Base-by-base conservation (phyloP, 116 monocot species). In the Papilionanthe hybrid region DNA sequence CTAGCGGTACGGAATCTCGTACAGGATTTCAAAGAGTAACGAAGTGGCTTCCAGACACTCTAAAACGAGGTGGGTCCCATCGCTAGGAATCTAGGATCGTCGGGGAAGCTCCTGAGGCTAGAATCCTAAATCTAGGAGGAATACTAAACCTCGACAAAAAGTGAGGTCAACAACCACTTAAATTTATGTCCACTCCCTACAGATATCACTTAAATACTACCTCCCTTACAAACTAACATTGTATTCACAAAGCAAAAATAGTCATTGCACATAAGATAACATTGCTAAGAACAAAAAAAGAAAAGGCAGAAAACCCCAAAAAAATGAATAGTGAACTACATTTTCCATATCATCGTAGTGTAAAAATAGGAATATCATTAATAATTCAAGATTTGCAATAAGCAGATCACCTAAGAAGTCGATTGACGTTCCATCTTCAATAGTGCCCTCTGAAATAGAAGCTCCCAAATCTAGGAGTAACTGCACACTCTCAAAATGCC, bases 341-440 rank as follows among this genome's bases (percentile, higher is more conserved):
- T 15, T 69, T 6, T 11, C 27, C 17, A 32, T 7, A 45, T 45
- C 37, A 27, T 17, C 32, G 17, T 32, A 5, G 58, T 6, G 11
- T 12, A 17, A 42, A n/a, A 72, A 42, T 20, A 45, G 17, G 5
- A 73, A 73, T 19, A 42, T 72, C 19, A 72, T 42, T 9, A 42
- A 42, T 43, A 44, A 73, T 73, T 73, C 45, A 9, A 44, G 37
- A 73, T 22, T 71, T 71, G 41, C 37, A n/a, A 18, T 15, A 20
- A 43, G 44, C 41, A 23, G 42, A 60, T 78, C 71, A 93, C 96
- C 96, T 82, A 93, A 89, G 25, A 96, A 80, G 77, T 96, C 93
- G 66, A 96, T 88, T 81, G 96, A 90, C 29, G 96, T 84, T 49
- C 93, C 93, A 82, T 96, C 96, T 67, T 96, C 93, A 28, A 96